Conservation (phyloP, 176 grass and related monocot genomes). For the Oryza punctata region DNA sequence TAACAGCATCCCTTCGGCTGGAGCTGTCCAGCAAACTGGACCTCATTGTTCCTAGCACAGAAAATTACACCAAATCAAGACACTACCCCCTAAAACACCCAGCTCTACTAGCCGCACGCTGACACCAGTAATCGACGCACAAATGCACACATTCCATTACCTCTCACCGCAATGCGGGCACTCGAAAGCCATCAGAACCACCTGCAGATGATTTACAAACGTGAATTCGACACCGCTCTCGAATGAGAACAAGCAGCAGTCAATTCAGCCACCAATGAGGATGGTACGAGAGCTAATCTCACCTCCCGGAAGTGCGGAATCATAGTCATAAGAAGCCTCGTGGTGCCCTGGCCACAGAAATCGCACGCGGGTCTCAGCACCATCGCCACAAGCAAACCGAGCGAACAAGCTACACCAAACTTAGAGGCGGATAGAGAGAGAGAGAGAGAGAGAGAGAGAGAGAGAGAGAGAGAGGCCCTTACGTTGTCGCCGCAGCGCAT, state of each 20-base stretch:
- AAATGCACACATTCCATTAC: conserved; percentile 24
- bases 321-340: conserved; percentile 72
- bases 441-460: too few relatives aligned
- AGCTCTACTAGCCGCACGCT: neutral
- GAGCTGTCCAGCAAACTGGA: conserved; percentile 93
- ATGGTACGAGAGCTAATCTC: neutral
- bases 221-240: neutral
- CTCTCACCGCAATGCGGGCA: conserved; percentile 88
- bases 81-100: neutral
- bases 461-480: conserved; percentile 39
- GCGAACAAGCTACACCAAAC: neutral
- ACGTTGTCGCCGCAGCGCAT: conserved; percentile 94
- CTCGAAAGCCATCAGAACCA: conserved; percentile 93
- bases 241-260: conserved; percentile 13
- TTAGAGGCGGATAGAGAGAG: neutral
- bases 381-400: neutral
- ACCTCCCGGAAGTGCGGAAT: conserved; percentile 98
- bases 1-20: conserved; percentile 82
- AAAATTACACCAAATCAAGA: neutral
- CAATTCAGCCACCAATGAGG: neutral
- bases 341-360: conserved; percentile 53
- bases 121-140: neutral
- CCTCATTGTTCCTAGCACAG: conserved; percentile 73
- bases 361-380: conserved; percentile 4
- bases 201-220: conserved; percentile 49